A percentile compares a stretch with the other conserved stretches of the same genome.
Conservation (phyloP, 1,139 yeast species). For the Debaryomyces nepalensis region DNA sequence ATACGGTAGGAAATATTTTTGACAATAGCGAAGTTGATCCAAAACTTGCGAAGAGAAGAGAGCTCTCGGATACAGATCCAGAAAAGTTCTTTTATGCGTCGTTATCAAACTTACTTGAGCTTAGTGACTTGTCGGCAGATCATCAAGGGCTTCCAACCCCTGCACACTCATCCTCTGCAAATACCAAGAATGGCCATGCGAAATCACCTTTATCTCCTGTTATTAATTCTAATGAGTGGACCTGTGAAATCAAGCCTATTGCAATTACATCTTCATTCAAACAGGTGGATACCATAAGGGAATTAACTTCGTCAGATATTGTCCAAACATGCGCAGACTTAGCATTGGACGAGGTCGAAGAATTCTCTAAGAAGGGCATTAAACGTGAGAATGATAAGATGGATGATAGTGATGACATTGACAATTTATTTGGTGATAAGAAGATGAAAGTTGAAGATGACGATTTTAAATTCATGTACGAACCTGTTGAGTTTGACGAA, state of each 20-base stretch:
- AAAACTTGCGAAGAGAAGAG: conserved; percentile 48
- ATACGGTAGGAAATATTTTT: conserved; percentile 33
- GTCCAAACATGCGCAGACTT: conserved; percentile 34
- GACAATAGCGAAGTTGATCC: conserved; percentile 34
- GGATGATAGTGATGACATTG: conserved; percentile 37
- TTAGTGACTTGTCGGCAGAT: conserved; percentile 43
- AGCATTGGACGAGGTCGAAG: conserved; percentile 16
- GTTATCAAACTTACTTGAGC: conserved; percentile 53
- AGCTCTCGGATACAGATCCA: conserved; percentile 51
- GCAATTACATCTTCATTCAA: conserved; percentile 53
- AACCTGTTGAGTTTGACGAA: conserved; percentile 43
- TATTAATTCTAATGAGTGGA: conserved; percentile 39
- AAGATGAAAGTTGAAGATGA: conserved; percentile 33
- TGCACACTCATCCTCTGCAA: conserved; percentile 1
- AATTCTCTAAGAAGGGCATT: conserved; percentile 11
- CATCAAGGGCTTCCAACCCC: conserved; percentile 39
- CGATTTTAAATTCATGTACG: conserved; percentile 32
- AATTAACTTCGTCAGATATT: conserved; percentile 36
- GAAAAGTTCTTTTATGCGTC: conserved; percentile 56
- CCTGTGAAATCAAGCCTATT: conserved; percentile 49
- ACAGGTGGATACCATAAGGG: conserved; percentile 45
- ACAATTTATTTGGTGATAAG: conserved; percentile 42
- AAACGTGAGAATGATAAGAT: conserved; percentile 33
- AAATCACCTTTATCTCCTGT: conserved; percentile 44
- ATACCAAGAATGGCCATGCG: conserved; percentile 20